These are phyloP conservation scores for Monosporascus sp. DNA, from an alignment of 2,329 filamentous ascomycete species.

Conservation along the genomic window DNA sequence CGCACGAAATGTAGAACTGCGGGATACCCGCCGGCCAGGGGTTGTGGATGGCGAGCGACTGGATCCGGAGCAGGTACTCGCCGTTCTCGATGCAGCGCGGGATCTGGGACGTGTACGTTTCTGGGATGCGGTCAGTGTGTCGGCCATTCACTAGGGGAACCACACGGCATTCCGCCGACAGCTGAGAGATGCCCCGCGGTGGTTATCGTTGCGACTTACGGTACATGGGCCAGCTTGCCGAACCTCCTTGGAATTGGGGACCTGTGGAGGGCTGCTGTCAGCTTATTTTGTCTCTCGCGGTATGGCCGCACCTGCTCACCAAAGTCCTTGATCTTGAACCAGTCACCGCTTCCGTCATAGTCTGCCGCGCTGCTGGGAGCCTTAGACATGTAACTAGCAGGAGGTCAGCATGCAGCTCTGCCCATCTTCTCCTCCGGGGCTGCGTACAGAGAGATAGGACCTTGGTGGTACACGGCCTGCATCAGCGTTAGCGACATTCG, in stretches of 20 bases:
- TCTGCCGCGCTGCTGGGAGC: conserved; percentile 28
- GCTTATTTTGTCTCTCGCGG: background rate
- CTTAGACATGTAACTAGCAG: conserved; percentile 34
- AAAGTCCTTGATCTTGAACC: conserved; percentile 38
- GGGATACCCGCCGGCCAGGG: conserved; percentile 38
- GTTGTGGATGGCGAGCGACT: conserved; percentile 57
- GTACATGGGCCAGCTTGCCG: conserved; percentile 27
- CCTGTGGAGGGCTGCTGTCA: conserved; percentile 12
- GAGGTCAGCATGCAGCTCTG: background rate
- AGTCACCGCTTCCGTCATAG: conserved; percentile 34
- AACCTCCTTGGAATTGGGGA: conserved; percentile 28
- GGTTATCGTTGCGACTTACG: conserved; percentile 15
- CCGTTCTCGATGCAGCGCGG: conserved; percentile 48
- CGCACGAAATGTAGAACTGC: conserved; percentile 43
- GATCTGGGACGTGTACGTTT: conserved; percentile 36
- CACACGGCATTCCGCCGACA: too few relatives aligned
- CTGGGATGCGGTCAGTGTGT: conserved; percentile 3
- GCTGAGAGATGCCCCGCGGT: too few relatives aligned
- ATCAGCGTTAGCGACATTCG: background rate
- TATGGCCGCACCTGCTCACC: conserved; percentile 10
- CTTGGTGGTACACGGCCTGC: conserved; percentile 37
- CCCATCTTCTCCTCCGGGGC: too few relatives aligned
- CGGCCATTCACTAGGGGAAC: too few relatives aligned
- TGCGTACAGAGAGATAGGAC: conserved; percentile 31
- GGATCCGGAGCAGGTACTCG: conserved; percentile 54